A percentile compares a stretch with the other conserved stretches of the same genome.
Evolutionary conservation across 345 rosid species (phyloP).

Genomic region (Tarenaya hassleriana): DNA sequence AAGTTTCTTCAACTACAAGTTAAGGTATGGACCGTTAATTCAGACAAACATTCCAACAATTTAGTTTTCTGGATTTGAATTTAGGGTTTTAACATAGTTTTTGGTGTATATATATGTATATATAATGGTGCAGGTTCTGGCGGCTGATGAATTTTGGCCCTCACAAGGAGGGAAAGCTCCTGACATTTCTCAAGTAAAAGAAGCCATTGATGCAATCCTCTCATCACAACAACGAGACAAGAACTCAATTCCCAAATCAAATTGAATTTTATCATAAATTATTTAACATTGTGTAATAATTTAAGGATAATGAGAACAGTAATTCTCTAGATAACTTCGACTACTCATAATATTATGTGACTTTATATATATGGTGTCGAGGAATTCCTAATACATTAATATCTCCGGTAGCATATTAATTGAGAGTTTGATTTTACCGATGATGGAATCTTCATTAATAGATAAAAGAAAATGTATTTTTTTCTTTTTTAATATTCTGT

Average conservation of each 20-base stretch:
- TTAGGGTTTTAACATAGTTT: background rate
- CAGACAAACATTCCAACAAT: conserved; percentile 6
- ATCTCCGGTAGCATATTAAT: too few species aligned
- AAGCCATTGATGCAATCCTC: conserved; percentile 94
- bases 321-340: too few species aligned
- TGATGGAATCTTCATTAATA: conserved; percentile 7
- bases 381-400: background rate
- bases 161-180: conserved; percentile 90
- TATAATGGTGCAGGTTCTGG: conserved; percentile 49
- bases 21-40: conserved; percentile 39
- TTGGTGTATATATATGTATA: background rate
- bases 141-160: conserved; percentile 98
- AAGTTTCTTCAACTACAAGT: conserved; percentile 98
- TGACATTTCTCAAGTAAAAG: conserved; percentile 86
- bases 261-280: too few species aligned
- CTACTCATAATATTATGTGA: too few species aligned
- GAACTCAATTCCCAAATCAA: conserved; percentile 24
- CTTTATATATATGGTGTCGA: background rate
- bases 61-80: background rate
- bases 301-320: too few species aligned
- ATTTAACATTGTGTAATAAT: too few species aligned
- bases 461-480: background rate
- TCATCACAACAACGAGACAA: conserved; percentile 52
- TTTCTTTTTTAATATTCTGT: background rate
- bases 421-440: conserved; percentile 7